A percentile compares a stretch with the other conserved stretches of the same genome.
These are phyloP conservation scores for Phytopythium vexans DNA, from an alignment of 352 stramenopile species.

Conservation along the genomic window DNA sequence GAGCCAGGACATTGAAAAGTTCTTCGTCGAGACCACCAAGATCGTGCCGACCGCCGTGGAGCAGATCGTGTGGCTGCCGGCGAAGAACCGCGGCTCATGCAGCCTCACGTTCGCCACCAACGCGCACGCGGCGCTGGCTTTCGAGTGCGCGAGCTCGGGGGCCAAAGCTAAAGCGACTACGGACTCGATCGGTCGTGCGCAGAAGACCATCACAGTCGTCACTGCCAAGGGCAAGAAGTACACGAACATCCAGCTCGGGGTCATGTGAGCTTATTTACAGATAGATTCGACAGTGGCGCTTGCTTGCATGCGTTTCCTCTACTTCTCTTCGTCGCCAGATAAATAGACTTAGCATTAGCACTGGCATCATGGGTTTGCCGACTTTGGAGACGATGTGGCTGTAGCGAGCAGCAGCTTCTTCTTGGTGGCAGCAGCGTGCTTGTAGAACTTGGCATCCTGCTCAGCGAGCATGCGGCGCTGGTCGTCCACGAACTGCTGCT, in stretches of 20 bases:
- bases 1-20: conserved; percentile 66
- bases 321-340: neutral
- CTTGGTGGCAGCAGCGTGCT: conserved; percentile 67
- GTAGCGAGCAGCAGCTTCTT: conserved; percentile 43
- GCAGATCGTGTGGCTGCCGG: conserved; percentile 54
- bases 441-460: conserved; percentile 79
- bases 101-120: conserved; percentile 66
- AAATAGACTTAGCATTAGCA: conserved; percentile 5
- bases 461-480: conserved; percentile 52
- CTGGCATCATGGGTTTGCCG: neutral
- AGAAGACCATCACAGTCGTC: conserved; percentile 69
- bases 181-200: conserved; percentile 63
- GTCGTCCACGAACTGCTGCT: conserved; percentile 78
- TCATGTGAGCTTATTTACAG: conserved; percentile 11
- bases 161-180: conserved; percentile 30
- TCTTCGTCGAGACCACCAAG: conserved; percentile 55
- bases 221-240: conserved; percentile 64
- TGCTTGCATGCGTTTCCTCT: neutral
- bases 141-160: conserved; percentile 40
- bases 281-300: neutral
- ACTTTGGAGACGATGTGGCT: conserved; percentile 1
- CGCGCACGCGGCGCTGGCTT: conserved; percentile 64
- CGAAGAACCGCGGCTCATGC: conserved; percentile 66
- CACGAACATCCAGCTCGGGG: conserved; percentile 54
- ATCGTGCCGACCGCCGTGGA: conserved; percentile 69